Base-by-base conservation (phyloP, 2,329 filamentous ascomycete species). In the Pseudogymnoascus sp. region DNA sequence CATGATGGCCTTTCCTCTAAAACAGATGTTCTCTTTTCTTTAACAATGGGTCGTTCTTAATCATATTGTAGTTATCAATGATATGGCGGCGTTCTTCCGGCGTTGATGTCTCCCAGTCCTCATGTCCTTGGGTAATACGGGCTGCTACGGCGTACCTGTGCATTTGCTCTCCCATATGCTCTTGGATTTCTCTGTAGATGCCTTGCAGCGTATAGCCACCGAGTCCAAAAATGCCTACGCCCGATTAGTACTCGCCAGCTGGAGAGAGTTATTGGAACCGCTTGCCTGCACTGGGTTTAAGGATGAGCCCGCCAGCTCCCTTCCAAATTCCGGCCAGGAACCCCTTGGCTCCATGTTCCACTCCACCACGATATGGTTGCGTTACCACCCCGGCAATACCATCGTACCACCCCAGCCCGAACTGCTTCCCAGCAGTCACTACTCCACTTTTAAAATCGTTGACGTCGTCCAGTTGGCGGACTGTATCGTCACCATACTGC, bases 171-270 rank as follows among this genome's bases (percentile, higher is more conserved):
- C 87, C 85, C 67, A 91, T 88, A 49, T 82, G 76, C 66, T 88
- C 91, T 65, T 87, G 82, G 61, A 93, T 80, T 72, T 93, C 88
- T 42, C 89, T 89, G 69, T 93, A 86, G 0, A 95, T 80, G 1
- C 92, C 92, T 72, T 93, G 90, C 80, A 93, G 88, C 3, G 90
- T 84, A 70, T 95, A 96, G 4, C 88, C 92, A 0, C 90, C 90
- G 3, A 96, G 75, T 1, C 84, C 84, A 83, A 85, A 90, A 14
- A 89, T 73, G 5, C 82, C 86, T 81, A 64, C 28, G 38, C 9
- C 28, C 2, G 28, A 9, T 31, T 31, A 31, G 28, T 9, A 31
- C 7, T 31, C 6, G 9, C 9, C 46, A 3, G 14, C 28, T 63
- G 64, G 28, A 66, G 40, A 38, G 23, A 67, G 43, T 25, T 7